phyloP scores from a whole-genome alignment of 805 yeast species.

The Vanderwaltozyma polyspora region DNA sequence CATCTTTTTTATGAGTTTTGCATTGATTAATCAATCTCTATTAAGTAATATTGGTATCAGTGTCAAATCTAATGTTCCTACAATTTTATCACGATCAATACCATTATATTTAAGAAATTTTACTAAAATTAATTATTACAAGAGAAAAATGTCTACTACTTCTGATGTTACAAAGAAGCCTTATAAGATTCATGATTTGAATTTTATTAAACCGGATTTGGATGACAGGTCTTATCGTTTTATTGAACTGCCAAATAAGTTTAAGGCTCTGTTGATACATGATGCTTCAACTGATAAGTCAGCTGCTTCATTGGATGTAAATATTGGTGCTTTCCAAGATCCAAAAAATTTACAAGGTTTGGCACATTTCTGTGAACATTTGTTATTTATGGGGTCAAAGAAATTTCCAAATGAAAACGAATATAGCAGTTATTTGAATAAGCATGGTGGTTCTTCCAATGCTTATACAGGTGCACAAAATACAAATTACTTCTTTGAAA shows the following conservation, averaged over 20 bases:
- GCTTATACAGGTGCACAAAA: slow-evolving; percentile 86
- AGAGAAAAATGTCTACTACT: too few relatives aligned
- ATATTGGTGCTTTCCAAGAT: slow-evolving; percentile 68
- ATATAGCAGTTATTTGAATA: slow-evolving; percentile 61
- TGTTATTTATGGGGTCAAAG: slow-evolving; percentile 69
- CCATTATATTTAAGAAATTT: too few relatives aligned
- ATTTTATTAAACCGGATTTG: slow-evolving; percentile 32
- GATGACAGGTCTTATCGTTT: slow-evolving; percentile 73
- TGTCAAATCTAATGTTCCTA: too few relatives aligned
- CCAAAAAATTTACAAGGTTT: slow-evolving; percentile 54
- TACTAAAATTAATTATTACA: too few relatives aligned
- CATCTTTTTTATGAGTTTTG: too few relatives aligned
- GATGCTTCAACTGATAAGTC: slow-evolving; percentile 64
- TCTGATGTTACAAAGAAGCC: not conserved
- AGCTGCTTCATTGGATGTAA: slow-evolving; percentile 71
- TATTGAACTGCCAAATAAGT: slow-evolving; percentile 45
- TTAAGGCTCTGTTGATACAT: slow-evolving; percentile 52
- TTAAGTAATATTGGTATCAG: too few relatives aligned
- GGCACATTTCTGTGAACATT: slow-evolving; percentile 70
- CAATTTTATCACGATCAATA: too few relatives aligned
- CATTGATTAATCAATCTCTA: too few relatives aligned
- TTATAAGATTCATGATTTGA: slow-evolving; percentile 9
- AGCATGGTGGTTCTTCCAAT: slow-evolving; percentile 81
- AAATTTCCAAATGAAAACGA: slow-evolving; percentile 74
- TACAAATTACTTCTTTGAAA: slow-evolving; percentile 85